Percentiles rank a stretch among this genome's conserved stretches.
phyloP scores from a whole-genome alignment of 345 rosid species.

The sweet orange (Citrus sinensis) region DVS_A1.0 CM039163.1:5882001-5882500 shows the following conservation, averaged over 20 bases:
- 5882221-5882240: neutral
- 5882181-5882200: neutral
- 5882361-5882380: no score
- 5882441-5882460: no score
- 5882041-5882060: neutral
- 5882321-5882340: neutral
- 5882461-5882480: no score
- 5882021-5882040: constrained; percentile 10
- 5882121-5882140: neutral
- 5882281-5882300: neutral
- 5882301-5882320: no score
- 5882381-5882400: no score
- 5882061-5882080: constrained; percentile 4
- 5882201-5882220: neutral
- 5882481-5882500: no score
- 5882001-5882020: constrained; percentile 17
- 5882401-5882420: no score
- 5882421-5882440: no score
- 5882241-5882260: neutral
- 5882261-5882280: neutral
- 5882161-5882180: neutral
- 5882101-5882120: neutral
- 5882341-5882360: neutral
- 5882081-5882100: neutral
- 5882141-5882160: neutral